phyloP scores from a whole-genome alignment of 2,329 filamentous ascomycete genomes.

The Geoglossum cookeanum region DNA sequence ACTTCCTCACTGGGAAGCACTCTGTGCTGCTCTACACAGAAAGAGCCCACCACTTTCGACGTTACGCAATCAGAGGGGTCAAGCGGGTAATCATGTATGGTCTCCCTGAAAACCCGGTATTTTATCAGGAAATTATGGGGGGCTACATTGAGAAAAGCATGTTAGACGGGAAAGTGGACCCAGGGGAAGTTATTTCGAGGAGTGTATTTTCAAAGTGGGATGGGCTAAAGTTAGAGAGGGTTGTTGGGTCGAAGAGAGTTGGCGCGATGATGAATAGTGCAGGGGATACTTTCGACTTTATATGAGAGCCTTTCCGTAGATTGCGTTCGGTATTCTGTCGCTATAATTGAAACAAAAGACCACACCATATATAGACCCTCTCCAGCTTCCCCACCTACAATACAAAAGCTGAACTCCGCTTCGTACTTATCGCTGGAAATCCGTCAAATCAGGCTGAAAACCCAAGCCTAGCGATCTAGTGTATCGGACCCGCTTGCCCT shows the following conservation, averaged over 20 bases:
- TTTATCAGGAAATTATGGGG: conserved; percentile 59
- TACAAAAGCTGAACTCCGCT: too few species aligned
- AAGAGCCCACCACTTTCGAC: conserved; percentile 86
- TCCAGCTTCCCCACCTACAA: too few species aligned
- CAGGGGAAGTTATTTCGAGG: conserved; percentile 29
- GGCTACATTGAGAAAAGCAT: conserved; percentile 38
- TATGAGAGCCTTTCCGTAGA: conserved; percentile 26
- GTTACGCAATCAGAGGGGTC: conserved; percentile 68
- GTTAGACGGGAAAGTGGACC: conserved; percentile 37
- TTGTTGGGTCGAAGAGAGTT: conserved; percentile 66
- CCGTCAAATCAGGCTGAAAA: neutral
- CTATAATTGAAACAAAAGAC: too few species aligned
- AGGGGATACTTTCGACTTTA: conserved; percentile 85
- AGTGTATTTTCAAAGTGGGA: conserved; percentile 77
- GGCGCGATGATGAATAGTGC: conserved; percentile 64
- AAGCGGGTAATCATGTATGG: conserved; percentile 76
- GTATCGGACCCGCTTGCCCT: neutral
- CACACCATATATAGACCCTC: too few species aligned
- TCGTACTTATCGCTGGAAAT: too few species aligned
- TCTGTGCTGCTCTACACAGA: conserved; percentile 79
- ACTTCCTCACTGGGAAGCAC: conserved; percentile 71
- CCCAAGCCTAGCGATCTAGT: neutral
- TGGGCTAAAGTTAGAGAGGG: conserved; percentile 66
- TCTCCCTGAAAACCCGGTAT: conserved; percentile 69
- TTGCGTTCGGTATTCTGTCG: neutral